Base-by-base conservation (phyloP, 73 alveolate genomes). In the Paramecium primaurelia region DNA sequence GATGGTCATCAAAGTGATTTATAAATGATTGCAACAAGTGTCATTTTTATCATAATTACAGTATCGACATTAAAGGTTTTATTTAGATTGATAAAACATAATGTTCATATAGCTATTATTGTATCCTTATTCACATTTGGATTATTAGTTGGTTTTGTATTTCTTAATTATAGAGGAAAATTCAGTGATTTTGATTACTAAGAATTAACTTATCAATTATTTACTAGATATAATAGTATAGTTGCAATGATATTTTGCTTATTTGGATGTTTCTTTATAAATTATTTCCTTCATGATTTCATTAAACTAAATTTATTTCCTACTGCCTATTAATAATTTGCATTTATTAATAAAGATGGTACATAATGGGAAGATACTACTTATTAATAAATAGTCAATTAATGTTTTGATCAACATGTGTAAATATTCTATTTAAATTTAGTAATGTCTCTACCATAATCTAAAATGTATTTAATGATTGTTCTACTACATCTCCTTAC, bases 381-480 rank as follows among this genome's bases (percentile, higher is more conserved):
- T 3, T 26, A n/a, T 47, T 3, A 22, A 25, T 58, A 80, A 49
- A 80, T 80, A 45, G 0, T 80, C 8, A 28, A 42, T 26, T 44
- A 80, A 12, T 32, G 64, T 44, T 22, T 80, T 1, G 91, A 80
- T 80, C 30, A 80, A 47, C 38, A 80, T 32, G 49, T 80, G 91
- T 80, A 80, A 80, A 2, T 26, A 14, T 45, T 16, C 26, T 6
- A 18, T 45, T 22, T 26, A 14, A 26, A 25, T 44, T 25, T 49
- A 80, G 91, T 20, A 34, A 80, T 80, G 91, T 80, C 6, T 80
- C 91, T 0, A 25, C 44, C 30, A 89, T 64, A 4, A 71, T 89
- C 1, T 38, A 36, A 26, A 68, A 20, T 3, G 51, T 89, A 1
- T 71, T 45, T 64, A 71, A 2, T 25, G 60, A 89, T 7, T 37